phyloP scores from a whole-genome alignment of 2,329 filamentous ascomycete genomes.

The Cladophialophora psammophila region DNA sequence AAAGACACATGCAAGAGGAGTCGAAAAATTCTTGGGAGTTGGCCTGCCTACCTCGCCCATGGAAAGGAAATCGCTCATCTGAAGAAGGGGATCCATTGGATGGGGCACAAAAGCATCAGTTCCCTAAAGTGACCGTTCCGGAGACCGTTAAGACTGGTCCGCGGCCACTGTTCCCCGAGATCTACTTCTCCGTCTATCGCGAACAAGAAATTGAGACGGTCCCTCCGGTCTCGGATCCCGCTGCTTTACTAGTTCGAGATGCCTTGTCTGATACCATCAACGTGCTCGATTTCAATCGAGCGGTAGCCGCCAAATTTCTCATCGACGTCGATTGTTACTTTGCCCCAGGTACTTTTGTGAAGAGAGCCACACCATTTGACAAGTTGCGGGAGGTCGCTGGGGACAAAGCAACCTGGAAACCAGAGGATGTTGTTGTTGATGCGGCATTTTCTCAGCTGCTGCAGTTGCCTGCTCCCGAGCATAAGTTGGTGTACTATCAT shows the following conservation, averaged over 20 bases:
- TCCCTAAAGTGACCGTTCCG: constrained; percentile 79
- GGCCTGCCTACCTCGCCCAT: constrained; percentile 65
- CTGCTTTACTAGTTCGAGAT: constrained; percentile 84
- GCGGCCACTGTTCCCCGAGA: constrained; percentile 83
- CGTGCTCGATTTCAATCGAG: constrained; percentile 89
- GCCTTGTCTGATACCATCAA: constrained; percentile 92
- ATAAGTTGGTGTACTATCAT: constrained; percentile 97
- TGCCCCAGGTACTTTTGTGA: constrained; percentile 85
- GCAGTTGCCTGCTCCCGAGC: constrained; percentile 83
- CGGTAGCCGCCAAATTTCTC: constrained; percentile 82
- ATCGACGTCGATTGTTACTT: constrained; percentile 97
- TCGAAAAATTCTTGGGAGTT: constrained; percentile 77
- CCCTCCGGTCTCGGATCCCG: constrained; percentile 75
- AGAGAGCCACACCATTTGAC: constrained; percentile 91
- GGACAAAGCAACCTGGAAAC: constrained; percentile 85
- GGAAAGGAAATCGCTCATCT: constrained; percentile 52
- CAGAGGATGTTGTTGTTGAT: constrained; percentile 96
- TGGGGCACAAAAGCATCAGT: constrained; percentile 72
- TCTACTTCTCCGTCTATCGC: constrained; percentile 91
- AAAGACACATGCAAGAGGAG: constrained; percentile 84
- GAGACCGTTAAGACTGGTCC: constrained; percentile 76
- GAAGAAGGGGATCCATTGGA: constrained; percentile 65
- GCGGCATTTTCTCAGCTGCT: constrained; percentile 96
- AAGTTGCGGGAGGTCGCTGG: constrained; percentile 73
- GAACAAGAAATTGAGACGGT: constrained; percentile 90